phyloP scores from a whole-genome alignment of 257 asterid species.

The Ophiorrhiza pumila region DNA sequence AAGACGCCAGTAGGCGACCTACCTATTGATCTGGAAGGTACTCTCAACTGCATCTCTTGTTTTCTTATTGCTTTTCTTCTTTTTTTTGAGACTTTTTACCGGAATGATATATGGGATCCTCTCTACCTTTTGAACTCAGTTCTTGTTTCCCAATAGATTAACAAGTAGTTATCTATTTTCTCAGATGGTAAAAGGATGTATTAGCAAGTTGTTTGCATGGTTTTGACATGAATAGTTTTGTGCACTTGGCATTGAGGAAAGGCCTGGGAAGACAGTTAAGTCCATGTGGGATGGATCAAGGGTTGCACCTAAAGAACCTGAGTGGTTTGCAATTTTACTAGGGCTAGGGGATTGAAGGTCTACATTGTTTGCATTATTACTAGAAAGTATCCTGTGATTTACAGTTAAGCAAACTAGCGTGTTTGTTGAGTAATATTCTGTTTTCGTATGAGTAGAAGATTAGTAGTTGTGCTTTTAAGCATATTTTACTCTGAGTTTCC shows the following conservation, averaged over 20 bases:
- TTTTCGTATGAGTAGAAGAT: neutral
- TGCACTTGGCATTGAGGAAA: neutral
- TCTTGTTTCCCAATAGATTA: neutral
- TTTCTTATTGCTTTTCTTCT: constrained; percentile 10
- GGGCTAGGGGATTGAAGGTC: neutral
- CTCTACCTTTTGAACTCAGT: neutral
- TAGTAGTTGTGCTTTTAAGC: neutral
- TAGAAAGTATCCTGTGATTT: neutral
- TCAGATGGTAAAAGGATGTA: neutral
- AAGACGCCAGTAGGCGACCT: constrained; percentile 94
- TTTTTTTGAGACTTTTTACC: neutral
- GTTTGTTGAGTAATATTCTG: neutral
- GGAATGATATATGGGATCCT: neutral
- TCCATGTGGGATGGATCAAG: neutral
- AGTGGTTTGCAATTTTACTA: neutral
- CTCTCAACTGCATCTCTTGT: constrained; percentile 1
- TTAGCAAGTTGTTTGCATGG: too few species aligned
- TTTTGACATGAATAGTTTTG: neutral
- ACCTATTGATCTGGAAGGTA: constrained; percentile 91
- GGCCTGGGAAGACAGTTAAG: neutral
- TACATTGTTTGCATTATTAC: neutral
- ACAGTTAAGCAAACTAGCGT: neutral
- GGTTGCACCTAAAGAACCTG: neutral
- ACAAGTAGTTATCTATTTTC: neutral
- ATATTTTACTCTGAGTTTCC: too few species aligned